Evolutionary conservation across 2,329 filamentous ascomycete species (phyloP).

Genomic region (Pyricularia sp.): DNA sequence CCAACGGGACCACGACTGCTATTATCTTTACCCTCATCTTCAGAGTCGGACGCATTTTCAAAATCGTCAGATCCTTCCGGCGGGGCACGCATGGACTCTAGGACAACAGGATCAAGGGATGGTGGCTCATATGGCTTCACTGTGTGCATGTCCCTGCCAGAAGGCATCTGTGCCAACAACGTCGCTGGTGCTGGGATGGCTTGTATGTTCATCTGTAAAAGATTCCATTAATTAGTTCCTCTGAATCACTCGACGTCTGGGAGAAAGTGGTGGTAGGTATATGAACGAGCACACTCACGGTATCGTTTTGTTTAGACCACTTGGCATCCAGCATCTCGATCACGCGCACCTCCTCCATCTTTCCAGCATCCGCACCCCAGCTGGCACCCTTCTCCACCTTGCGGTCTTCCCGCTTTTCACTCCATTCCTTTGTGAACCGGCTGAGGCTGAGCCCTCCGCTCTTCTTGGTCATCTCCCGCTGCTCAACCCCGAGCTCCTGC

Average conservation of each 20-base stretch:
- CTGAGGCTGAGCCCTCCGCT: slow-evolving; percentile 46
- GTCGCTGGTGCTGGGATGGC: slow-evolving; percentile 61
- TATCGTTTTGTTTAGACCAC: slow-evolving; percentile 91
- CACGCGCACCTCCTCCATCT: slow-evolving; percentile 73
- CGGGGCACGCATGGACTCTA: slow-evolving; percentile 52
- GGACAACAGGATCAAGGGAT: slow-evolving; percentile 49
- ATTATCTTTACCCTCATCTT: slow-evolving; percentile 23
- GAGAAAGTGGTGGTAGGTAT: background rate
- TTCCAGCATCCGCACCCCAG: slow-evolving; percentile 80
- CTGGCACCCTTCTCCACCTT: slow-evolving; percentile 62
- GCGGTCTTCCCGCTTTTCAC: slow-evolving; percentile 69
- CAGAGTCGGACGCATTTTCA: slow-evolving; percentile 28
- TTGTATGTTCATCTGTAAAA: slow-evolving; percentile 66
- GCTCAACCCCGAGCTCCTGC: slow-evolving; percentile 61
- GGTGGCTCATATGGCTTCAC: slow-evolving; percentile 61
- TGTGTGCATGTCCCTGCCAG: slow-evolving; percentile 75
- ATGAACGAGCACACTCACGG: slow-evolving; percentile 42
- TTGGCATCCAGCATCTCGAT: slow-evolving; percentile 81
- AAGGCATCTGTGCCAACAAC: slow-evolving; percentile 71
- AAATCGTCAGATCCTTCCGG: slow-evolving; percentile 35
- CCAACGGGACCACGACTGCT: slow-evolving; percentile 4
- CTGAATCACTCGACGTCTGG: slow-evolving; percentile 8
- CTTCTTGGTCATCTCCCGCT: slow-evolving; percentile 30
- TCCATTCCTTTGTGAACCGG: slow-evolving; percentile 63
- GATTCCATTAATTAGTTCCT: background rate